phyloP scores from a whole-genome alignment of 306 rosid species.

The Cicer judaicum region DNA sequence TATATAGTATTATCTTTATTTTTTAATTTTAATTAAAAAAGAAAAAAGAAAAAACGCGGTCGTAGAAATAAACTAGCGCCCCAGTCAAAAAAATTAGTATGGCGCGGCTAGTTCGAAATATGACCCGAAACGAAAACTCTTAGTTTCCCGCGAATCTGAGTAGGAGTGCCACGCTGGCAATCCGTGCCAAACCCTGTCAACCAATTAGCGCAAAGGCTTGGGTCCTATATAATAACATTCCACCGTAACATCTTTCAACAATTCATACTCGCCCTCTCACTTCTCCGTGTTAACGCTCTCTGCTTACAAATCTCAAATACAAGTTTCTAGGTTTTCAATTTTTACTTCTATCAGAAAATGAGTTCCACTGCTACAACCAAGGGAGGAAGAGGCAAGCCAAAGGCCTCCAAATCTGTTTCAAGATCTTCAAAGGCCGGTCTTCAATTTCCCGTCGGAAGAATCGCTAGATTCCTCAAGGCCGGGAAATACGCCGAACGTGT shows the following conservation, averaged over 20 bases:
- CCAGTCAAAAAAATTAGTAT: no score
- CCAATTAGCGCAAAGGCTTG: constrained; percentile 34
- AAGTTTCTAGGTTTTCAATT: constrained; percentile 51
- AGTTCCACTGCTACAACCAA: constrained; percentile 79
- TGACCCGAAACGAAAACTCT: no score
- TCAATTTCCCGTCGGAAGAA: constrained; percentile 89
- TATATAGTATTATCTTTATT: no score
- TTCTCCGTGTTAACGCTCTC: neutral
- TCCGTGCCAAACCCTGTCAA: constrained; percentile 24
- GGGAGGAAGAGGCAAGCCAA: constrained; percentile 95
- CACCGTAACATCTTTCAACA: neutral
- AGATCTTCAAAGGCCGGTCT: constrained; percentile 86
- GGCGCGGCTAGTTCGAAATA: no score
- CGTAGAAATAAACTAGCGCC: no score
- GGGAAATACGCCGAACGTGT: constrained; percentile 95
- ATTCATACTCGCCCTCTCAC: neutral
- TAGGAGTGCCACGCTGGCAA: constrained; percentile 50
- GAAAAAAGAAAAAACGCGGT: no score
- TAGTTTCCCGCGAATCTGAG: constrained; percentile 46
- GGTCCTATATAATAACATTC: constrained; percentile 48
- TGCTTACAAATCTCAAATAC: neutral
- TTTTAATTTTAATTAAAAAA: no score
- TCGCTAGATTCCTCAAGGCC: constrained; percentile 79
- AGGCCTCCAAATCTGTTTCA: constrained; percentile 84
- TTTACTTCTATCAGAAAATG: constrained; percentile 46